Percentiles rank a stretch among this genome's conserved stretches.
Evolutionary conservation across 495 filamentous ascomycete species (phyloP).

Genomic region (Podospora sp.): DNA sequence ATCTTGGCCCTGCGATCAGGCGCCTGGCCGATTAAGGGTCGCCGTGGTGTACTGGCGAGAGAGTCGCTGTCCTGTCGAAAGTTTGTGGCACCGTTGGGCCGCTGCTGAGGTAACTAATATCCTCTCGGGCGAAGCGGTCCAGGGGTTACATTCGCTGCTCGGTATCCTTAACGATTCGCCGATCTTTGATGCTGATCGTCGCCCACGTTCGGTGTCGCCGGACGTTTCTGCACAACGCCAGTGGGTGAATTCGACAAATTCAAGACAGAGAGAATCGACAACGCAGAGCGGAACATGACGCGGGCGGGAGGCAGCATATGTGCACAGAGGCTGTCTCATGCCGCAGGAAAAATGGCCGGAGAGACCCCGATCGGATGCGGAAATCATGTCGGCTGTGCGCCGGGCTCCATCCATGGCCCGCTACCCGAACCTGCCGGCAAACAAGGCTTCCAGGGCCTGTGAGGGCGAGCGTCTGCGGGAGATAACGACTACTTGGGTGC

Average conservation of each 20-base stretch:
- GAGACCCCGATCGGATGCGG: slow-evolving; percentile 6
- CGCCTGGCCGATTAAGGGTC: neutral
- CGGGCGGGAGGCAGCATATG: slow-evolving; percentile 1
- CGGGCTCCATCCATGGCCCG: neutral
- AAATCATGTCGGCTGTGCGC: neutral
- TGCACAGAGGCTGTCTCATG: neutral
- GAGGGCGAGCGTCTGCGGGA: neutral
- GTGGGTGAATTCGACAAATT: neutral
- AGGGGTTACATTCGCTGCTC: neutral
- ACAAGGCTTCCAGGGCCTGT: neutral
- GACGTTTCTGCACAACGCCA: neutral
- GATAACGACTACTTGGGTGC: neutral
- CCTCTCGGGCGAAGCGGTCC: neutral
- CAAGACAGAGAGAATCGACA: neutral
- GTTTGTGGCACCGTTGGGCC: neutral
- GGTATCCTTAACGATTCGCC: neutral
- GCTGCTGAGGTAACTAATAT: neutral
- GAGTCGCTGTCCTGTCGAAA: neutral
- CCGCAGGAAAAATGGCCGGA: slow-evolving; percentile 7
- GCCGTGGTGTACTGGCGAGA: neutral
- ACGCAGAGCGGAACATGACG: neutral
- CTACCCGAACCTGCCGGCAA: neutral
- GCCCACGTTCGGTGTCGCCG: neutral
- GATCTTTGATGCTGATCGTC: neutral
- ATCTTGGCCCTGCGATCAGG: neutral